Evolutionary conservation across 2,329 filamentous ascomycete genomes (phyloP).

Genomic region (Hirsutella thompsonii): DNA sequence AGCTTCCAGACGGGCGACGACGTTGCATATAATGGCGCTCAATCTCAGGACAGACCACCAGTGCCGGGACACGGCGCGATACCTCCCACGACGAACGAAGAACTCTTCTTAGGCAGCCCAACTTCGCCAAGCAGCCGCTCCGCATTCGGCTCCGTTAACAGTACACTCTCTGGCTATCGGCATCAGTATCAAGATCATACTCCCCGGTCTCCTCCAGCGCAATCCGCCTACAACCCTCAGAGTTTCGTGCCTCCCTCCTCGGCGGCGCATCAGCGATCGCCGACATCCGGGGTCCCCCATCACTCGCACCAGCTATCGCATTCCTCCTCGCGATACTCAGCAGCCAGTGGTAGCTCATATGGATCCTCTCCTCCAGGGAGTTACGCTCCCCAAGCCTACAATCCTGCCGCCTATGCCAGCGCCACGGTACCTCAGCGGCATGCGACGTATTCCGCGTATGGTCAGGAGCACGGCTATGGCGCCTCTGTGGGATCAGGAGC

Average conservation of each 20-base stretch:
- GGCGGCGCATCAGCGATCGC: conserved; percentile 25
- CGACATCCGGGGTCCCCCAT: conserved; percentile 38
- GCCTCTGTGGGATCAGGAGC: conserved; percentile 11
- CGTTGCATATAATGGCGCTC: conserved; percentile 33
- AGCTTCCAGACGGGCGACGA: conserved; percentile 74
- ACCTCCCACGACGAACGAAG: conserved; percentile 29
- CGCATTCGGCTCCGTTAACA: conserved; percentile 29
- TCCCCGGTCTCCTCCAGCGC: conserved; percentile 28
- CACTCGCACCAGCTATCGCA: conserved; percentile 35
- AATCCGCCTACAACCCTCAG: conserved; percentile 57
- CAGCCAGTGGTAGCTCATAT: conserved; percentile 9
- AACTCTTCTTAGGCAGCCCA: conserved; percentile 49
- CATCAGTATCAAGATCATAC: conserved; percentile 35
- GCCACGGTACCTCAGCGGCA: conserved; percentile 35
- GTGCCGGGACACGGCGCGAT: conserved; percentile 2
- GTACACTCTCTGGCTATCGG: conserved; percentile 36
- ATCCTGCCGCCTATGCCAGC: conserved; percentile 45
- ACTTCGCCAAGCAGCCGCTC: conserved; percentile 15
- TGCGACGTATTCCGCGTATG: conserved; percentile 35
- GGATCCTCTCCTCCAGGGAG: conserved; percentile 23
- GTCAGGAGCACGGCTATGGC: conserved; percentile 29
- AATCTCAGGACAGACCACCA: conserved; percentile 10
- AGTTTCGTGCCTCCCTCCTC: conserved; percentile 32
- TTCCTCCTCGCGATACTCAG: conserved; percentile 23
- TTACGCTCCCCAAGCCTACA: conserved; percentile 42